Conservation (phyloP, 192 early-diverging fungal genomes). For the Coemansia sp. region DNA sequence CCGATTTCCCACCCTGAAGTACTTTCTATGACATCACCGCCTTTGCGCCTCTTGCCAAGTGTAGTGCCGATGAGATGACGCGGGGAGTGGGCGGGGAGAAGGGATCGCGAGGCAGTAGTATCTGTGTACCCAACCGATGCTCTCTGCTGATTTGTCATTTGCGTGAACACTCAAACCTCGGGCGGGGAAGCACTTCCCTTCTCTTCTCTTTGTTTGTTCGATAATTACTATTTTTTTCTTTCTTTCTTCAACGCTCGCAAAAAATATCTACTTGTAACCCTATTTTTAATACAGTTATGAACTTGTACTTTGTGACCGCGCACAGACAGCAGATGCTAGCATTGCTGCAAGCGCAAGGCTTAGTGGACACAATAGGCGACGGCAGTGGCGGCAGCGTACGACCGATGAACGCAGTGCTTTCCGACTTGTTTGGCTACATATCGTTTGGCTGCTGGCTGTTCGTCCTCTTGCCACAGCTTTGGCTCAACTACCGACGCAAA, state of each 20-base stretch:
- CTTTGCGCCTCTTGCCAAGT: not conserved
- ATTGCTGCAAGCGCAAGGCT: constrained; percentile 14
- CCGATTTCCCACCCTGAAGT: not conserved
- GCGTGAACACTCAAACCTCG: no score
- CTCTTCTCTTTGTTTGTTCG: not conserved
- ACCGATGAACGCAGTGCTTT: constrained; percentile 28
- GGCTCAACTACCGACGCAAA: constrained; percentile 51
- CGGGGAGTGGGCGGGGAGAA: no score
- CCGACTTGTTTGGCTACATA: constrained; percentile 44
- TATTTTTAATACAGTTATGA: constrained; percentile 18
- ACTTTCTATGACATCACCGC: not conserved
- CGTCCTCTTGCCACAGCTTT: constrained; percentile 49
- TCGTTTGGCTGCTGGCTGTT: constrained; percentile 50
- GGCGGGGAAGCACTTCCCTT: no score
- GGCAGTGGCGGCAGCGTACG: not conserved
- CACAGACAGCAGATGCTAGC: constrained; percentile 35
- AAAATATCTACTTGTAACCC: not conserved
- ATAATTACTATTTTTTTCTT: not conserved
- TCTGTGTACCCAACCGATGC: no score
- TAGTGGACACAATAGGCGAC: not conserved
- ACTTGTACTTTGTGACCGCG: constrained; percentile 16
- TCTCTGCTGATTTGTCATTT: no score
- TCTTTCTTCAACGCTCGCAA: constrained; percentile 7
- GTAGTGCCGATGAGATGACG: not conserved
- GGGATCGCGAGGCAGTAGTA: no score